Conservation (phyloP, 2,329 filamentous ascomycete genomes). For the Metarhizium anisopliae region DNA sequence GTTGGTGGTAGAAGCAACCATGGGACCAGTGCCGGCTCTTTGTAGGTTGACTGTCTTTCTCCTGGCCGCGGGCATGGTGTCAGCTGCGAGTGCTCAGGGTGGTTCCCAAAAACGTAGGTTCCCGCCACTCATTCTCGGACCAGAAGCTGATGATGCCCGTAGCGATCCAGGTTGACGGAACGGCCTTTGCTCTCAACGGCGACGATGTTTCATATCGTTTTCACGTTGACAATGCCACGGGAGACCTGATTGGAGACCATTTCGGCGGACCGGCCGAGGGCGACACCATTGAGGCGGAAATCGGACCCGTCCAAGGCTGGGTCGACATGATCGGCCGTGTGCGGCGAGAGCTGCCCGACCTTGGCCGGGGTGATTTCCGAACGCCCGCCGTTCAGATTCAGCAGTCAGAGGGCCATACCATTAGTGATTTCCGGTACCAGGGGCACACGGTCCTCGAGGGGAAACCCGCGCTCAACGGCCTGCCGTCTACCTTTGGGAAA, state of each 20-base stretch:
- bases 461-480: slow-evolving; percentile 45
- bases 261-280: slow-evolving; percentile 50
- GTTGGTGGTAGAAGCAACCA: neutral
- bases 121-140: neutral
- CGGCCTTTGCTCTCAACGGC: slow-evolving; percentile 47
- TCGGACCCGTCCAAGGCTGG: slow-evolving; percentile 40
- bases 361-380: slow-evolving; percentile 55
- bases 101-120: neutral
- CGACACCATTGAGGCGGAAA: slow-evolving; percentile 30
- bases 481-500: slow-evolving; percentile 51
- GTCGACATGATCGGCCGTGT: slow-evolving; percentile 37
- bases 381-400: slow-evolving; percentile 51
- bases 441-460: slow-evolving; percentile 46
- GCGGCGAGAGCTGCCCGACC: slow-evolving; percentile 54
- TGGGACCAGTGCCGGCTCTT: neutral
- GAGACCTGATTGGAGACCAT: slow-evolving; percentile 51
- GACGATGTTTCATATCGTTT: slow-evolving; percentile 52
- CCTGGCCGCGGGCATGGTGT: neutral
- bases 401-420: slow-evolving; percentile 48
- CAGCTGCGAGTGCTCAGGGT: neutral
- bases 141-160: neutral
- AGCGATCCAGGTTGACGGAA: slow-evolving; percentile 46
- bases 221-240: slow-evolving; percentile 46
- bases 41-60: neutral
- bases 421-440: slow-evolving; percentile 49